phyloP scores from a whole-genome alignment of 176 grass and related monocot species.

The maize (Zea mays) region Zm-B73-REFERENCE-NAM-5.0 NC_050100.1:64003001-64003500 shows the following conservation, averaged over 20 bases:
- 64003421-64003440: background rate
- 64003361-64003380: background rate
- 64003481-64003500: background rate
- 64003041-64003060: background rate
- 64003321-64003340: background rate
- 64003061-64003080: background rate
- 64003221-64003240: constrained; percentile 43
- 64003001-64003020: background rate
- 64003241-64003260: constrained; percentile 69
- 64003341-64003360: background rate
- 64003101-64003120: constrained; percentile 34
- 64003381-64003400: background rate
- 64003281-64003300: background rate
- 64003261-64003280: constrained; percentile 2
- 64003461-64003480: background rate
- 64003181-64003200: constrained; percentile 48
- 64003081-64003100: background rate
- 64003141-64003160: constrained; percentile 45
- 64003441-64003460: background rate
- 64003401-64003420: background rate
- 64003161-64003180: constrained; percentile 65
- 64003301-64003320: background rate
- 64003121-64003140: constrained; percentile 69
- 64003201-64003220: constrained; percentile 56
- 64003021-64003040: background rate